Conservation (phyloP, 1,139 yeast species). For the Scheffersomyces quercinus region DNA sequence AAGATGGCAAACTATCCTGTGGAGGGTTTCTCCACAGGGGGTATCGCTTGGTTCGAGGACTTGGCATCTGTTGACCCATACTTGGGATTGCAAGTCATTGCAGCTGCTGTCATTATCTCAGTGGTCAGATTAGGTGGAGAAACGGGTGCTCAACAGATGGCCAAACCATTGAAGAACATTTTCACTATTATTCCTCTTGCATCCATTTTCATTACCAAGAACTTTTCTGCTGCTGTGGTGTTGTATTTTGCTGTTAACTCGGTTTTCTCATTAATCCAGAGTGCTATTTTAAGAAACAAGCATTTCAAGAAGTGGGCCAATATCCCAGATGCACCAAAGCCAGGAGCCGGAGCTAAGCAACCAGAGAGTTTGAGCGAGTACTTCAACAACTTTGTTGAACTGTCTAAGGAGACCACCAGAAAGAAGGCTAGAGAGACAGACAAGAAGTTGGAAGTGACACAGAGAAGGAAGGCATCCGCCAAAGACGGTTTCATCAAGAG, state of each 20-base stretch:
- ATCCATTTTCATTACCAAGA: conserved; percentile 84
- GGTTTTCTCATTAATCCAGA: conserved; percentile 69
- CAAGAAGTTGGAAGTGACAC: conserved; percentile 39
- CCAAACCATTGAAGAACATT: conserved; percentile 72
- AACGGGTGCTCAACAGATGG: conserved; percentile 70
- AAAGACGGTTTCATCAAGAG: conserved; percentile 43
- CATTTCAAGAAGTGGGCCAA: conserved; percentile 57
- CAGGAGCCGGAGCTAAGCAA: conserved; percentile 23
- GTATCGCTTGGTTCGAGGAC: conserved; percentile 80
- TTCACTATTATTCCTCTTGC: conserved; percentile 68
- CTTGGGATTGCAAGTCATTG: conserved; percentile 78
- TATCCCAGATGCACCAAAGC: conserved; percentile 64
- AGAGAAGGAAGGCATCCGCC: conserved; percentile 35
- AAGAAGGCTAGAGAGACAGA: conserved; percentile 38
- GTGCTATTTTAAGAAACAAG: conserved; percentile 59
- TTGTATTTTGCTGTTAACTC: conserved; percentile 85
- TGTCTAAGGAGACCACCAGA: conserved; percentile 33
- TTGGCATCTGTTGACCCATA: conserved; percentile 87
- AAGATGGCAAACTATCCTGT: conserved; percentile 85
- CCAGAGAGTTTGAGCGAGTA: conserved; percentile 40
- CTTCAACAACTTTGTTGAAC: conserved; percentile 37
- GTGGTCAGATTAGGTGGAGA: conserved; percentile 90
- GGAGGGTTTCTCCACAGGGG: conserved; percentile 77
- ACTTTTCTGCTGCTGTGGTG: conserved; percentile 81
- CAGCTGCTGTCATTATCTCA: conserved; percentile 77